Base-by-base conservation (phyloP, 169 alveolate genomes). In the Cryptosporidium ubiquitum region DNA sequence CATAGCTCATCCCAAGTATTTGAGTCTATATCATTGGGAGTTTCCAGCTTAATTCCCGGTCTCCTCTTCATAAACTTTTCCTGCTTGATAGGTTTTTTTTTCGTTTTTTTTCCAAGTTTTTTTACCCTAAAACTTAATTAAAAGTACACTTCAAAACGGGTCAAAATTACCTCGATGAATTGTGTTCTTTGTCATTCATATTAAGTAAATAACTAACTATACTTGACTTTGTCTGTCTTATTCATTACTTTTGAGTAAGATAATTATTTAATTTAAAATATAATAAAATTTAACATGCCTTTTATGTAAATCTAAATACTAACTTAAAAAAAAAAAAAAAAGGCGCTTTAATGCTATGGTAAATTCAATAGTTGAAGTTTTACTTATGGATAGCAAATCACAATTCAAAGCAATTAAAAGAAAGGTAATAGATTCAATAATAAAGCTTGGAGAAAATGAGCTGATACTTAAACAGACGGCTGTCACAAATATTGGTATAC, bases 1-100 rank as follows among this genome's bases (percentile, higher is more conserved):
- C 89, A 79, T 12, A 79, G n/a, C 6, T 79, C 49, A 47, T 79
- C 89, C 89, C 89, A 79, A 16, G 79, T 40, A 26, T 58, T 79
- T 12, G 64, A 35, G 7, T 79, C 75, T 9, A 49, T 14, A 26
- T 58, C 68, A 79, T 58, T 44, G 29, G 61, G 35, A 18, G 69
- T 23, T 79, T 79, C 79, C 10, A 79, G n/a, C 37, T 35, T 16
- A 5, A 58, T 35, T n/a, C 79, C 79, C 1, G 23, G 33, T 60
- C 84, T 61, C 75, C 91, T 35, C 66, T 55, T 20, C 26, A 33
- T 31, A 18, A 64, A 64, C 49, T 64, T 64, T 10, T n/a, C 26
- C 7, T 14, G 9, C 10, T 64, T 29, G 0, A 10, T 23, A 16
- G 9, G 0, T 33, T 64, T 64, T 26, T 64, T 64, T 26, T 64